Evolutionary conservation across 1,139 yeast genomes (phyloP), one percentile per base, ranked within the genome.

Genomic region (Magnusiomyces fungicola): DNA sequence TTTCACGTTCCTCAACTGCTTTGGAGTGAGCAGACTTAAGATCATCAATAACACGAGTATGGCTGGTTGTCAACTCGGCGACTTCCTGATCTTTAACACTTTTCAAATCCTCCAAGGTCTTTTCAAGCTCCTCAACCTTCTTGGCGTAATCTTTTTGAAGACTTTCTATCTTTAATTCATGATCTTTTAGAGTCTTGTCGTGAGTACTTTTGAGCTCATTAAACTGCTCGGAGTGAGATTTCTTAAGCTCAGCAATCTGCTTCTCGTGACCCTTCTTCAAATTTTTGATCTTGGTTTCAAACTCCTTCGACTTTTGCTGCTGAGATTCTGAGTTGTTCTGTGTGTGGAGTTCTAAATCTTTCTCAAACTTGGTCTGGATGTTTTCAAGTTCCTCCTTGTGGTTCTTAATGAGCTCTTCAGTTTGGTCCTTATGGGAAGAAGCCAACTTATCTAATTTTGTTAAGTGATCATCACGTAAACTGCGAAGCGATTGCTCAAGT

Each of bases 191-290:
- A 24, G 47, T 30, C 23, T 44, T 30, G 38, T 43, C 43, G 9
- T 46, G 34, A 37, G 49, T 43, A 34, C 36, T 45, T 9, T 48
- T 51, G 19, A 46, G 37, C 10, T 40, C 36, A 22, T 25, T 18
- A 24, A 49, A 23, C 18, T 36, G n/a, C 9, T 42, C 34, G 10
- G 16, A 34, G 14, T 45, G 37, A 12, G 46, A 32, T 1, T 9
- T 23, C 16, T 45, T 41, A 9, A 55, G 23, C n/a, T 45, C 41
- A 22, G 44, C 48, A 5, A 40, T 34, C 16, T 52, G 48, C 18
- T 46, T 49, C 22, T 47, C 32, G 9, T 39, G 47, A 24, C 30
- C 27, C 3, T 46, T 39, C 32, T 45, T 47, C 37, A 43, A 32
- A 10, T 48, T 23, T 24, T 45, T 44, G 12, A 49, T 6, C 23